Conservation (phyloP, 306 rosid species). For the Medicago truncatula region DNA sequence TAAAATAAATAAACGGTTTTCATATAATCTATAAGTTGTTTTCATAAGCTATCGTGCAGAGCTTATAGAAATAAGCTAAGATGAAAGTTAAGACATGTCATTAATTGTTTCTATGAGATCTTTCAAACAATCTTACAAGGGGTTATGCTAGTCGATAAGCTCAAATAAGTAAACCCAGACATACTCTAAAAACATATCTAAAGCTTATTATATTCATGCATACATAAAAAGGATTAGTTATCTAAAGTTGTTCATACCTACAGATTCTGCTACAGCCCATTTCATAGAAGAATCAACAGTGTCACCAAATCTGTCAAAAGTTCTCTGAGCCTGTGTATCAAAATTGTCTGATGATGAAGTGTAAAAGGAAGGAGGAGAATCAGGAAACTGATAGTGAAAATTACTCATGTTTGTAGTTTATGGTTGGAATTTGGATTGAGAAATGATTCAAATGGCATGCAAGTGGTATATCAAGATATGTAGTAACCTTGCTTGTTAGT, state of each 20-base stretch:
- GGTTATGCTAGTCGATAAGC: not conserved
- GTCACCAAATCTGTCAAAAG: conserved; percentile 32
- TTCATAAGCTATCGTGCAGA: not conserved
- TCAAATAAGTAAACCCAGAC: too few relatives aligned
- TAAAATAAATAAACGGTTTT: too few relatives aligned
- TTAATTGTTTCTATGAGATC: not conserved
- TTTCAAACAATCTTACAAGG: too few relatives aligned
- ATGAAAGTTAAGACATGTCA: not conserved
- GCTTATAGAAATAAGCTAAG: not conserved
- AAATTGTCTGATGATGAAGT: not conserved
- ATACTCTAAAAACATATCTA: not conserved
- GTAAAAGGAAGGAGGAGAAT: conserved; percentile 30
- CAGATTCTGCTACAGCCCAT: conserved; percentile 41
- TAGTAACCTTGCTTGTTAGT: not conserved
- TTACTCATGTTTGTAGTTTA: conserved; percentile 27
- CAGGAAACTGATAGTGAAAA: not conserved
- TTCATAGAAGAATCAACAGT: conserved; percentile 37
- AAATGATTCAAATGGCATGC: conserved; percentile 4
- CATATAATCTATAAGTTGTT: not conserved
- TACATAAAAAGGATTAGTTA: not conserved
- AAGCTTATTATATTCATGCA: not conserved
- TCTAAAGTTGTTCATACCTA: conserved; percentile 9
- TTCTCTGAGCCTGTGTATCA: not conserved
- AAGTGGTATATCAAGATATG: not conserved
- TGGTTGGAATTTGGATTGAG: conserved; percentile 13